A percentile compares a stretch with the other conserved stretches of the same genome.
phyloP scores from a whole-genome alignment of 2,329 filamentous ascomycete species.

The Aspergillus melleus region DNA sequence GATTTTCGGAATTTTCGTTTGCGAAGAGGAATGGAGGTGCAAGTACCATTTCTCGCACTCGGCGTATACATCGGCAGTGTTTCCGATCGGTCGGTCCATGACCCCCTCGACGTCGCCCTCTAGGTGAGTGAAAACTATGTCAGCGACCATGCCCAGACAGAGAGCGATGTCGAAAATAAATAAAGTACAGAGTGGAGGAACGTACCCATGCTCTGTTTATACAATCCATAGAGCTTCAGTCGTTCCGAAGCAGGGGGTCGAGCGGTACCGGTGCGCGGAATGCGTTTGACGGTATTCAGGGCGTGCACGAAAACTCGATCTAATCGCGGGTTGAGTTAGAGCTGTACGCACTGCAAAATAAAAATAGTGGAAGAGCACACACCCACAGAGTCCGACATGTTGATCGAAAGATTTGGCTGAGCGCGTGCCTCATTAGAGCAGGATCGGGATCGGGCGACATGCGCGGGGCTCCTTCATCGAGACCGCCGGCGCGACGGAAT shows the following conservation, averaged over 20 bases:
- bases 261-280: conserved; percentile 86
- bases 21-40: not conserved
- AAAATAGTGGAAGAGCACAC: conserved; percentile 20
- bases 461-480: conserved; percentile 29
- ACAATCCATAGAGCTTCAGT: conserved; percentile 91
- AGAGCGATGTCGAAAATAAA: not conserved
- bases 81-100: conserved; percentile 74
- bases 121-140: conserved; percentile 24
- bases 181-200: not conserved
- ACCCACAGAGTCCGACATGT: conserved; percentile 51
- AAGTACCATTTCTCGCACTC: conserved; percentile 67
- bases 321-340: conserved; percentile 38
- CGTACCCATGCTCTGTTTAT: conserved; percentile 92
- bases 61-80: conserved; percentile 51
- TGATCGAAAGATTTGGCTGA: conserved; percentile 23
- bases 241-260: conserved; percentile 83
- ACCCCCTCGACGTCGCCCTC: conserved; percentile 95
- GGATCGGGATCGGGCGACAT: conserved; percentile 24
- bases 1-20: not conserved
- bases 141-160: not conserved
- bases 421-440: conserved; percentile 37
- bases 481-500: not conserved
- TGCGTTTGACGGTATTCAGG: conserved; percentile 97
- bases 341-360: not conserved
- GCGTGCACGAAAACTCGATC: conserved; percentile 99